phyloP scores from a whole-genome alignment of 2,329 filamentous ascomycete species.

The Elsinoe arachidis region DNA sequence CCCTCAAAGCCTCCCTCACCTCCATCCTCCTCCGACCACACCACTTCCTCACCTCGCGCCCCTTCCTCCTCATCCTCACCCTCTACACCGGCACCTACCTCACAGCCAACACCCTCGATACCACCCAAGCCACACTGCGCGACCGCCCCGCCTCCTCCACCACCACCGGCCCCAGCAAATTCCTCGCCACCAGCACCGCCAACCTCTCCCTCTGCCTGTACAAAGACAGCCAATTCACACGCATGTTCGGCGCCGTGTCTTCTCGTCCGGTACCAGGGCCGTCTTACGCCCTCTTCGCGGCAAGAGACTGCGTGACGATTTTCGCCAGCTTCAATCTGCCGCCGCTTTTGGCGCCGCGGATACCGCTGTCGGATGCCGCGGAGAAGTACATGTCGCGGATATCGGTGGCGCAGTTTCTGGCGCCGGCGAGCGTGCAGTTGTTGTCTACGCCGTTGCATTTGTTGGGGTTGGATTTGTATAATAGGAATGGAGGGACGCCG shows the following conservation, averaged over 20 bases:
- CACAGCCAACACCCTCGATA: constrained; percentile 82
- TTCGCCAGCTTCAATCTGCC: constrained; percentile 90
- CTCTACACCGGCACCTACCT: constrained; percentile 86
- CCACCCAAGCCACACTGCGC: constrained; percentile 56
- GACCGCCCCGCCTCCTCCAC: constrained; percentile 51
- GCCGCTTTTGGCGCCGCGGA: constrained; percentile 60
- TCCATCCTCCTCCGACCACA: constrained; percentile 54
- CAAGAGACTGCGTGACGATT: constrained; percentile 79
- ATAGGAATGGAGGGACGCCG: constrained; percentile 46
- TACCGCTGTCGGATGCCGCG: constrained; percentile 41
- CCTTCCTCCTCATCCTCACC: constrained; percentile 56
- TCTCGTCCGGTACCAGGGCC: constrained; percentile 52
- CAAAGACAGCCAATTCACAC: constrained; percentile 80
- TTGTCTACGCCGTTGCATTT: constrained; percentile 77
- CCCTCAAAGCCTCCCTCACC: constrained; percentile 50
- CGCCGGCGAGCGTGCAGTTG: constrained; percentile 71
- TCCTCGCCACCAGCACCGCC: constrained; percentile 67
- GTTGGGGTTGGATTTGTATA: constrained; percentile 78
- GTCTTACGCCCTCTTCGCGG: constrained; percentile 69
- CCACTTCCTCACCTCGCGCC: constrained; percentile 52
- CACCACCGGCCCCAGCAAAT: constrained; percentile 70
- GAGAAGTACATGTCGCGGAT: constrained; percentile 43
- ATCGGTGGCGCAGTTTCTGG: constrained; percentile 64
- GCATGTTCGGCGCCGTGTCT: constrained; percentile 62
- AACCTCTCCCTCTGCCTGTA: constrained; percentile 82